Evolutionary conservation across 305 asterid genomes (phyloP).

Genomic region (Plantago coronopus): DNA sequence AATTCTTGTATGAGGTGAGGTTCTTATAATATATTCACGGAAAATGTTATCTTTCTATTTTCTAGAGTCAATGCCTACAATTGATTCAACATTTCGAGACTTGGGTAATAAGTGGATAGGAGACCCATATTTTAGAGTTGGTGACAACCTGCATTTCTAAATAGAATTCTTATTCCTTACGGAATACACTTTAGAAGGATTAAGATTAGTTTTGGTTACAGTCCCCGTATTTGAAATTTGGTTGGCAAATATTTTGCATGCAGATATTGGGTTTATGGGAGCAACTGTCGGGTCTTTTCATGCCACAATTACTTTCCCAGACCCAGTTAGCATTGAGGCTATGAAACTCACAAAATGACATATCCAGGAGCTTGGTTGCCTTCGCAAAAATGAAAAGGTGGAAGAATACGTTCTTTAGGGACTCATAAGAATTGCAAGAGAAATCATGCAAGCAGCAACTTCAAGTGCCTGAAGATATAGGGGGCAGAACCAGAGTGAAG

Average conservation of each 20-base stretch:
- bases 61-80: too few species aligned
- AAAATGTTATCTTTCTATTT: neutral
- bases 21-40: neutral
- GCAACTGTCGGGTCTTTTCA: neutral
- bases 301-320: neutral
- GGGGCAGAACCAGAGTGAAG: too few species aligned
- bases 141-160: too few species aligned
- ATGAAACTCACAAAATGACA: neutral
- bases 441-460: too few species aligned
- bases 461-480: too few species aligned
- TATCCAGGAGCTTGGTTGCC: neutral
- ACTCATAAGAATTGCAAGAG: neutral
- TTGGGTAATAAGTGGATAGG: neutral
- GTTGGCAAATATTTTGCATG: neutral
- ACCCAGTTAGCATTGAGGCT: neutral
- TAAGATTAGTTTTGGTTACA: too few species aligned
- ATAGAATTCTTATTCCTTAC: too few species aligned
- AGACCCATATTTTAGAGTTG: too few species aligned
- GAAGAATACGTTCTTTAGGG: neutral
- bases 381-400: neutral
- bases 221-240: neutral
- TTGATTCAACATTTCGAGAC: neutral
- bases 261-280: neutral
- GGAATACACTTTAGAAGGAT: neutral
- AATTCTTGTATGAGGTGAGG: neutral